Base-by-base conservation (phyloP, 164 flowering plant species). In the Amborella trichopoda region DNA sequence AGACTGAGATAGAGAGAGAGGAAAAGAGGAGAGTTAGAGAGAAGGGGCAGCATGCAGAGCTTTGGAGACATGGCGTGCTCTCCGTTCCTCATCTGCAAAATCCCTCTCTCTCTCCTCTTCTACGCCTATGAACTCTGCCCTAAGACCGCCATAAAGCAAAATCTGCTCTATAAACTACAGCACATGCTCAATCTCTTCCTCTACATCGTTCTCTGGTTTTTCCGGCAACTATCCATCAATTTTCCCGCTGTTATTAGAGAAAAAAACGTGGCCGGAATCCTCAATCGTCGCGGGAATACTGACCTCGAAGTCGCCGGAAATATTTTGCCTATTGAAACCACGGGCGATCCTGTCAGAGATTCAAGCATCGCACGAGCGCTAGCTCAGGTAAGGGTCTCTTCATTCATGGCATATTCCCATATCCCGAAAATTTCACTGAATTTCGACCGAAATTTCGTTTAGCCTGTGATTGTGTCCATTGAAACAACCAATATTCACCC, bases 301-400 rank as follows among this genome's bases (percentile, higher is more conserved):
- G 4, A 22, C 21, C 20, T 14, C 23, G 26, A 28, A 28, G 5
- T 38, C 39, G n/a, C 38, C 17, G 21, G 6, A 11, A 40, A 23
- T 4, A 40, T 19, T 11, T n/a, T 3, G 4, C 19, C 30, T n/a
- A n/a, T n/a, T n/a, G n/a, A n/a, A n/a, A n/a, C n/a, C n/a, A n/a
- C n/a, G n/a, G 11, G 20, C 37, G 46, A 44, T 1, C 17, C n/a
- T 3, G 16, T 22, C 19, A 64, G 55, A 1, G 78, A 68, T 18
- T 67, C 88, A 2, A 72, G 74, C 10, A 66, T 82, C 27, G 70
- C 67, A 21, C 73, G 94, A 25, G 87, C 97, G 0, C 82, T 89
- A 4, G 61, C 80, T 14, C 94, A 87, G 62, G n/a, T n/a, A n/a
- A n/a, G n/a, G n/a, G n/a, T n/a, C n/a, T n/a, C n/a, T n/a, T n/a